A percentile compares a stretch with the other conserved stretches of the same genome.
phyloP scores from a whole-genome alignment of 2,329 filamentous ascomycete species.

The Pseudogymnoascus sp. region DNA sequence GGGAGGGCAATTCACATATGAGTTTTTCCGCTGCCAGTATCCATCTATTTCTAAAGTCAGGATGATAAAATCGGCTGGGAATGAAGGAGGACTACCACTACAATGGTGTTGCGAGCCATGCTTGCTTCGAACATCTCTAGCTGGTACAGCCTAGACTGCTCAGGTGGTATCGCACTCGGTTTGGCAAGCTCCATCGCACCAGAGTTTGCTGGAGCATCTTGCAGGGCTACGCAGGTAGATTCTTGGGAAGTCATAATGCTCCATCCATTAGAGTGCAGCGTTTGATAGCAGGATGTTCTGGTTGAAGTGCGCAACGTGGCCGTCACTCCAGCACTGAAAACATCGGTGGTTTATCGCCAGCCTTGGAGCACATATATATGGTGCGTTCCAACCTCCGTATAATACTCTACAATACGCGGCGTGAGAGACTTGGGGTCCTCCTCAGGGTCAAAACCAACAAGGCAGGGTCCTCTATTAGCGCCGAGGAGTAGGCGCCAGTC shows the following conservation, averaged over 20 bases:
- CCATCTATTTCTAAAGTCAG: conserved; percentile 53
- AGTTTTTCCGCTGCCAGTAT: conserved; percentile 74
- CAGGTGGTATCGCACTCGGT: neutral
- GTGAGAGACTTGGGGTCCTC: neutral
- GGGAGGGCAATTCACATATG: conserved; percentile 52
- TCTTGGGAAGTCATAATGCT: neutral
- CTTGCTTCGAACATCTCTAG: conserved; percentile 69
- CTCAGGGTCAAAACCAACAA: neutral
- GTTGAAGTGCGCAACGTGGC: neutral
- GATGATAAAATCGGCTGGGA: neutral
- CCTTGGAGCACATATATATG: neutral
- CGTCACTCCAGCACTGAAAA: neutral
- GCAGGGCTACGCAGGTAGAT: neutral
- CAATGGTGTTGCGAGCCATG: conserved; percentile 62
- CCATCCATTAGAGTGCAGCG: neutral
- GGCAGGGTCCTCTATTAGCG: neutral
- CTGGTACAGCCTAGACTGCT: conserved; percentile 48
- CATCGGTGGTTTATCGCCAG: neutral
- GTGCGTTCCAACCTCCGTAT: neutral
- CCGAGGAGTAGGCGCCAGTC: neutral
- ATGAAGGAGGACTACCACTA: conserved; percentile 45
- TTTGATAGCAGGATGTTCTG: neutral
- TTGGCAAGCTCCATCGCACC: neutral
- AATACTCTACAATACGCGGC: neutral
- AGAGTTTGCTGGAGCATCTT: neutral